These are phyloP conservation scores for Tuber melanosporum DNA, from an alignment of 495 filamentous ascomycete genomes.

Conservation along the genomic window DNA sequence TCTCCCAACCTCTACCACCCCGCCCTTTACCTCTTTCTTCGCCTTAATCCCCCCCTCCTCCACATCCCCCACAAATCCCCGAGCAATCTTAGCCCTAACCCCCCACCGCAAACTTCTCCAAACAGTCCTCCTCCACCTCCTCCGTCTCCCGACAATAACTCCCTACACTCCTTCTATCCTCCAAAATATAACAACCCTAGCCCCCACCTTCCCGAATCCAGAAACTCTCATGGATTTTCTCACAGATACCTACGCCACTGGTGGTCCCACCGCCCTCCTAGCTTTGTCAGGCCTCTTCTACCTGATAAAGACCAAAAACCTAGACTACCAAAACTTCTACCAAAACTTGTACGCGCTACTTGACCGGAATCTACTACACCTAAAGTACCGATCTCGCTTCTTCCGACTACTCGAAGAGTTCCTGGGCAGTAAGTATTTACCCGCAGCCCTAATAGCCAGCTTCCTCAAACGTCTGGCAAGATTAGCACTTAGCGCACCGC, in stretches of 20 bases:
- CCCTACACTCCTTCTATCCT: slow-evolving; percentile 39
- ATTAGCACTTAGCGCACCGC: slow-evolving; percentile 74
- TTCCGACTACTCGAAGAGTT: slow-evolving; percentile 90
- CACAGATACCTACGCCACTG: slow-evolving; percentile 80
- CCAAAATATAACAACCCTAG: slow-evolving; percentile 72
- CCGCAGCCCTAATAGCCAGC: slow-evolving; percentile 79
- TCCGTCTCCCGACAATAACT: slow-evolving; percentile 50
- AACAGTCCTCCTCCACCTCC: slow-evolving; percentile 73
- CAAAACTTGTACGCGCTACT: slow-evolving; percentile 85
- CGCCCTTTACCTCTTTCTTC: slow-evolving; percentile 64
- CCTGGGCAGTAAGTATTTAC: slow-evolving; percentile 85
- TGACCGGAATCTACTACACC: slow-evolving; percentile 77
- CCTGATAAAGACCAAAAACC: slow-evolving; percentile 82
- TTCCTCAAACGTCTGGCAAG: slow-evolving; percentile 90
- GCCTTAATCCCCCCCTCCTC: slow-evolving; percentile 44
- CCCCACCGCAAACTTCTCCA: slow-evolving; percentile 69
- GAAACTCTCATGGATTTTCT: slow-evolving; percentile 97
- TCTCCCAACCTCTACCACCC: slow-evolving; percentile 52
- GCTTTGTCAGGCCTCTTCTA: slow-evolving; percentile 92
- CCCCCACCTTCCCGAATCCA: slow-evolving; percentile 76
- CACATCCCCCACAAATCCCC: slow-evolving; percentile 46
- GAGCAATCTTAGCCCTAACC: slow-evolving; percentile 50
- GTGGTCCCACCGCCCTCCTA: slow-evolving; percentile 76
- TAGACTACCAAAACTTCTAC: slow-evolving; percentile 96
- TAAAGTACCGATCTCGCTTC: slow-evolving; percentile 85